A percentile compares a stretch with the other conserved stretches of the same genome.
These are phyloP conservation scores for Paecilomyces niveus DNA, from an alignment of 2,329 filamentous ascomycete genomes.

Conservation along the genomic window DNA sequence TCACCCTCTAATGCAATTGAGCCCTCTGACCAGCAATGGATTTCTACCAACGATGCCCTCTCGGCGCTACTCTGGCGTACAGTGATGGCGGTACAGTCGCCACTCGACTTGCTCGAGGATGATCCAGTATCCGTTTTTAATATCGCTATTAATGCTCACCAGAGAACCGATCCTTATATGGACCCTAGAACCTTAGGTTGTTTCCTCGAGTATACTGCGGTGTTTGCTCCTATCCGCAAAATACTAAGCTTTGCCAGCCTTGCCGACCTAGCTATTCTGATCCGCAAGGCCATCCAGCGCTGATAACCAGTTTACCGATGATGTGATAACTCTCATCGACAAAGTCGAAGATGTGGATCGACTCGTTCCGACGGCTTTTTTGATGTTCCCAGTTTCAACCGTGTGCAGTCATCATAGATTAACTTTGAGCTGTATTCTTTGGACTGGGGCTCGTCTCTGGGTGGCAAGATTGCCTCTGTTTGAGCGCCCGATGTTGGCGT, in stretches of 20 bases:
- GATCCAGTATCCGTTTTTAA: conserved; percentile 29
- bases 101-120: conserved; percentile 22
- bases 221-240: conserved; percentile 13
- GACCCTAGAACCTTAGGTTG: conserved; percentile 32
- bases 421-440: conserved; percentile 26
- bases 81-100: conserved; percentile 18
- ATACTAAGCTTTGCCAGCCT: conserved; percentile 23
- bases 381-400: conserved; percentile 29
- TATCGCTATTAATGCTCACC: conserved; percentile 32
- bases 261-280: conserved; percentile 25
- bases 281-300: conserved; percentile 28
- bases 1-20: conserved; percentile 20
- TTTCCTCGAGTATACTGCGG: conserved; percentile 31
- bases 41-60: conserved; percentile 30
- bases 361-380: conserved; percentile 25
- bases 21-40: conserved; percentile 15
- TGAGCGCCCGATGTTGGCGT: conserved; percentile 24
- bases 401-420: conserved; percentile 27
- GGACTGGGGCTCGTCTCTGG: conserved; percentile 25
- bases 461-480: conserved; percentile 21
- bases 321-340: conserved; percentile 23
- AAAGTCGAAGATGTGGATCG: conserved; percentile 23
- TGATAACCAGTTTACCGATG: conserved; percentile 21
- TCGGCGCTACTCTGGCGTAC: conserved; percentile 32
- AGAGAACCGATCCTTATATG: conserved; percentile 26